Evolutionary conservation across 345 rosid genomes (phyloP).

Genomic region (Rubroshorea leprosula): DNA sequence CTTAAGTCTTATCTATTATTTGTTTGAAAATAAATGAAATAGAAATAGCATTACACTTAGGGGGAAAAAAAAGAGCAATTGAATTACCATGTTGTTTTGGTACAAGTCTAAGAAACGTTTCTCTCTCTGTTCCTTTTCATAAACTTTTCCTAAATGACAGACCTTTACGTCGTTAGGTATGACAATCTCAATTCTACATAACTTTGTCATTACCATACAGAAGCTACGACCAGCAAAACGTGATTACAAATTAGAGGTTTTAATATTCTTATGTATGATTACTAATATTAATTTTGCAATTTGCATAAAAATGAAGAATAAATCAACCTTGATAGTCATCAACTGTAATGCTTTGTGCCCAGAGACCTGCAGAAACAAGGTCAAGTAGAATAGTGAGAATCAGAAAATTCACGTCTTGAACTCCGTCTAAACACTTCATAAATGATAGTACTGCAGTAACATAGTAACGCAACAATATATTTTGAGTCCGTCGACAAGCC

Average conservation of each 20-base stretch:
- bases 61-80: too few species aligned
- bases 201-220: background rate
- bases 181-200: background rate
- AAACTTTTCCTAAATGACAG: too few species aligned
- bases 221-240: background rate
- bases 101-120: too few species aligned
- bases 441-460: background rate
- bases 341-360: constrained; percentile 59
- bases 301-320: constrained; percentile 13
- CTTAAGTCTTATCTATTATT: too few species aligned
- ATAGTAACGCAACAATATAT: background rate
- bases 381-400: background rate
- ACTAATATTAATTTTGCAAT: background rate
- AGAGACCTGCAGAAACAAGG: constrained; percentile 47
- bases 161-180: too few species aligned
- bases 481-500: background rate
- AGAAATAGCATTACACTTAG: too few species aligned
- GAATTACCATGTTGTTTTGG: too few species aligned
- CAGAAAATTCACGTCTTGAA: background rate
- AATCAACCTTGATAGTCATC: constrained; percentile 86
- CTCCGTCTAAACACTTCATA: background rate
- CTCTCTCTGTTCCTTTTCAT: too few species aligned
- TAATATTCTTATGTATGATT: background rate
- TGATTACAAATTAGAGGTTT: background rate
- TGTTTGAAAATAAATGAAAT: too few species aligned